Base-by-base conservation (phyloP, 75 land plant species). In the Pinus albicaulis region DNA sequence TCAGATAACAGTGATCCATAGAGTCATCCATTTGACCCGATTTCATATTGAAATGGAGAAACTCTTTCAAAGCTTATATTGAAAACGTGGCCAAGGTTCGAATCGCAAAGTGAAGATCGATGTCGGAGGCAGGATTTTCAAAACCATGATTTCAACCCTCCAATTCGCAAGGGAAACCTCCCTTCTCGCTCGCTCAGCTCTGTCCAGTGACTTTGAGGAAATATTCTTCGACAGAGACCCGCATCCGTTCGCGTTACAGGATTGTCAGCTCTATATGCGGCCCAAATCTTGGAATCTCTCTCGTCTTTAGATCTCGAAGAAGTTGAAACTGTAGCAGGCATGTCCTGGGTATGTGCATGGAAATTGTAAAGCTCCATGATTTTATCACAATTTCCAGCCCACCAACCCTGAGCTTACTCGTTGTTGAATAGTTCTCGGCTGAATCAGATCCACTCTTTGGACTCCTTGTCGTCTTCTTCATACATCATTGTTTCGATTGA, bases 341-440 rank as follows among this genome's bases (percentile, higher is more conserved):
- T 7, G 23, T 11, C 13, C 19, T 70, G 80, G 80, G 11, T 63
- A 80, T n/a, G 78, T 79, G 72, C 79, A n/a, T 80, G 92, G 55
- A 94, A 89, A 73, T 96, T 94, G 85, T 92, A 96, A 26, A 94
- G 85, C 73, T 92, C 98, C 80, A 86, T 86, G 44, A 96, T 92
- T 64, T 88, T 89, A 58, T 94, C 98, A 68, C 90, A 91, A 76
- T 94, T 96, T 75, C 94, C 95, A 5, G 95, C 83, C 99, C 99
- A 96, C 99, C 99, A 96, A 31, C 84, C 63, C 62, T 94, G 98
- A 44, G 99, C 99, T 89, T 90, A 91, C 87, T 83, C 79, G 62
- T 89, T 92, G 86, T 88, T 90, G 75, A 94, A 96, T 81, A 96
- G 76, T 41, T 96, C 98, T 6, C 99, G 91, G 71, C 99, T 93